Evolutionary conservation across 225 moss, liverwort and hornwort genomes (phyloP).

Genomic region (Anthoceros angustus): DNA sequence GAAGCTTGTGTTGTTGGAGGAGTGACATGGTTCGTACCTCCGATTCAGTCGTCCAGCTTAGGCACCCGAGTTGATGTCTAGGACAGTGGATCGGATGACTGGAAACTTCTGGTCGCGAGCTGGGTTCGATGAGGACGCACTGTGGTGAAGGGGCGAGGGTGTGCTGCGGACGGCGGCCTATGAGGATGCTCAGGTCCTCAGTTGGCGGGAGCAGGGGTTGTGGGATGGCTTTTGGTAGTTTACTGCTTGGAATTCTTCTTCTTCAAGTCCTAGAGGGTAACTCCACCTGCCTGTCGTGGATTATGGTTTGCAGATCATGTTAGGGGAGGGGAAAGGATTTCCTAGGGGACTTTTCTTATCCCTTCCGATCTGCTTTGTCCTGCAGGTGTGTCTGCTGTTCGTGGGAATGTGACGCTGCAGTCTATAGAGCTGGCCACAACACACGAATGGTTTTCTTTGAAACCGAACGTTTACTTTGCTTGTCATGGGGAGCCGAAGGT

Average conservation of each 20-base stretch:
- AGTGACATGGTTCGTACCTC: no score
- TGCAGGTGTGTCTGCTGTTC: background rate
- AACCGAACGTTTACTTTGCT: conserved; percentile 63
- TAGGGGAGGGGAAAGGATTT: no score
- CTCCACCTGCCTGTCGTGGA: background rate
- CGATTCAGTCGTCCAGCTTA: no score
- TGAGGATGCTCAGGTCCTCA: background rate
- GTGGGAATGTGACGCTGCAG: conserved; percentile 26
- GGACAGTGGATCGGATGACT: no score
- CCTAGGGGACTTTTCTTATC: background rate
- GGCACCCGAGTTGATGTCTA: no score
- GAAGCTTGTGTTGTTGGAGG: no score
- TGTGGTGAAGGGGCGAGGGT: background rate
- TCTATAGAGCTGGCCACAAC: conserved; percentile 57
- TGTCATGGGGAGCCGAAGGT: conserved; percentile 53
- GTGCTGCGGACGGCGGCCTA: background rate
- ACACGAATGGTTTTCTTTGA: conserved; percentile 80
- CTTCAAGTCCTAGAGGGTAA: background rate
- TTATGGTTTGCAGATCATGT: no score
- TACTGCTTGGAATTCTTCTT: background rate
- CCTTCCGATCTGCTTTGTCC: background rate
- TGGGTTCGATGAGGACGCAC: background rate
- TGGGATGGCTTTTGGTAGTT: background rate
- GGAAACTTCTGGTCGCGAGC: no score
- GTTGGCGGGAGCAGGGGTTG: background rate